phyloP scores from a whole-genome alignment of 495 filamentous ascomycete species.

The Daldinia caldariorum region DNA sequence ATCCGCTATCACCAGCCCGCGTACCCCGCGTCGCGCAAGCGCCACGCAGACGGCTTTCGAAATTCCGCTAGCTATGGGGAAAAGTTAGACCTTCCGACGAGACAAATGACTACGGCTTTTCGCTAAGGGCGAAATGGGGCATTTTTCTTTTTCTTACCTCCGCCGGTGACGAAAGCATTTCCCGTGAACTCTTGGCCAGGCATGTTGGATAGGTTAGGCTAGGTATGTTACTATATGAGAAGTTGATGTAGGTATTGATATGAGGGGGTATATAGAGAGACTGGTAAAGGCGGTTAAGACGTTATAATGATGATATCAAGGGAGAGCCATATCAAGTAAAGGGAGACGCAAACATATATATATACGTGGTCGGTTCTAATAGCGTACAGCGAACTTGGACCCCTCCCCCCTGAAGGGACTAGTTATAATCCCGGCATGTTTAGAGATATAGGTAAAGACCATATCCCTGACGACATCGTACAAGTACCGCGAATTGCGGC shows the following conservation, averaged over 20 bases:
- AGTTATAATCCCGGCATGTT: not conserved
- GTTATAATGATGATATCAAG: not conserved
- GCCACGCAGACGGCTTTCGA: conserved; percentile 6
- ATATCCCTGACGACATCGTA: conserved; percentile 1
- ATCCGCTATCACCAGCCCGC: not conserved
- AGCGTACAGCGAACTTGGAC: not conserved
- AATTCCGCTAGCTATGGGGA: not conserved
- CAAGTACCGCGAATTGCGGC: not conserved
- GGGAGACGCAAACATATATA: not conserved
- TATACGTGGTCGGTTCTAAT: not conserved
- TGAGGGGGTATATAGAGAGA: not conserved
- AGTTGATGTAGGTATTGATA: not conserved
- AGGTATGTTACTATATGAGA: not conserved
- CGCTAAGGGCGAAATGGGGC: not conserved
- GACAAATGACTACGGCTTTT: not conserved
- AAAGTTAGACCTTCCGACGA: not conserved
- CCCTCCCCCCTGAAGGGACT: not conserved
- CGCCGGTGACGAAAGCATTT: conserved; percentile 13
- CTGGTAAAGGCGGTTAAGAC: not conserved
- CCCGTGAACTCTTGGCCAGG: conserved; percentile 3
- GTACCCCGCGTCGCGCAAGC: conserved; percentile 2
- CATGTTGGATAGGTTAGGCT: conserved; percentile 3
- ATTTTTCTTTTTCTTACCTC: not conserved
- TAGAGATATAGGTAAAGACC: not conserved
- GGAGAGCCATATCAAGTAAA: not conserved